A percentile compares a stretch with the other conserved stretches of the same genome.
These are phyloP conservation scores for Geotrichum armillariae DNA, from an alignment of 1,139 yeast species.

Conservation along the genomic window DNA sequence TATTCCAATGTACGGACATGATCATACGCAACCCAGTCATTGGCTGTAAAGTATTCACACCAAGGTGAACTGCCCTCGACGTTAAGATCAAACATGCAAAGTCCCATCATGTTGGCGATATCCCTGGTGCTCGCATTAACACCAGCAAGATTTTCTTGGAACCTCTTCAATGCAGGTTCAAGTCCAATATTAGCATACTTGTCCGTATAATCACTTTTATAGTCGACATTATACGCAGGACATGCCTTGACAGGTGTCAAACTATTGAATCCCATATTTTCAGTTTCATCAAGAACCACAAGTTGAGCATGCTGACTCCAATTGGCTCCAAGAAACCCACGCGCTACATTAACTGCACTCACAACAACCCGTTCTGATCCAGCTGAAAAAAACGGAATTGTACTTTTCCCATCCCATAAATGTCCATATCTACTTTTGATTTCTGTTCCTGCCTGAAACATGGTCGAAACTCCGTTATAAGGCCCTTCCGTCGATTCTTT, in stretches of 20 bases:
- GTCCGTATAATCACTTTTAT: conserved; percentile 3
- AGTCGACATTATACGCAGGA: conserved; percentile 24
- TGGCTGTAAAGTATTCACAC: conserved; percentile 54
- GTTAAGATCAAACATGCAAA: conserved; percentile 61
- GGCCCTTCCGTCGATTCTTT: conserved; percentile 32
- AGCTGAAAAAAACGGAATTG: conserved; percentile 42
- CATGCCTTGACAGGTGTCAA: conserved; percentile 38
- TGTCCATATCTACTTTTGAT: conserved; percentile 41
- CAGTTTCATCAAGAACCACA: conserved; percentile 42
- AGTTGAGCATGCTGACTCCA: conserved; percentile 37
- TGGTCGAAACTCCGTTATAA: conserved; percentile 39
- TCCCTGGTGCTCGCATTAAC: conserved; percentile 47
- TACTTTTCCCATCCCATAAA: conserved; percentile 38
- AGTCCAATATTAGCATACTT: conserved; percentile 31
- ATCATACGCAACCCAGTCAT: conserved; percentile 52
- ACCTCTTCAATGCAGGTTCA: conserved; percentile 41
- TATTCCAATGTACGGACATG: too few species aligned
- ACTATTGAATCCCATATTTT: conserved; percentile 43
- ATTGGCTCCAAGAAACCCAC: conserved; percentile 43
- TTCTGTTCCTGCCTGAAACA: conserved; percentile 36
- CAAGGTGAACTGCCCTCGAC: conserved; percentile 55
- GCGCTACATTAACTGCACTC: conserved; percentile 44
- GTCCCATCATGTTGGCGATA: conserved; percentile 46
- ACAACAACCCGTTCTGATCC: conserved; percentile 44
- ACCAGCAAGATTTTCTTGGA: conserved; percentile 45